These are phyloP conservation scores for Kappamyces sp. DNA, from an alignment of 192 early-diverging fungal species.

Conservation along the genomic window DNA sequence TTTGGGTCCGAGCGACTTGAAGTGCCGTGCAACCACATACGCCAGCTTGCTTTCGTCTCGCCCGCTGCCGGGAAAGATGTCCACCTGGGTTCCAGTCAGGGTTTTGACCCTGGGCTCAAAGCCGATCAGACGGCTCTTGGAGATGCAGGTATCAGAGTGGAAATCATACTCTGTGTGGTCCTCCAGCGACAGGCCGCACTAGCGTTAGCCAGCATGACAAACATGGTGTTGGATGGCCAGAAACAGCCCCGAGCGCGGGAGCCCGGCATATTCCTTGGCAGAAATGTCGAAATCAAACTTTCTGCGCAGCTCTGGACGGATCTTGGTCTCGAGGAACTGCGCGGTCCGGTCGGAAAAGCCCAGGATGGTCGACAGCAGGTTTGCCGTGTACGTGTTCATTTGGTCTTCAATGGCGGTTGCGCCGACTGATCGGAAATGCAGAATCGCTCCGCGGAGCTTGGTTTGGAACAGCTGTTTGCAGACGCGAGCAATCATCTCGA, in stretches of 20 bases:
- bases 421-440: slow-evolving; percentile 44
- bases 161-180: slow-evolving; percentile 44
- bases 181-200: slow-evolving; percentile 47
- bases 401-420: slow-evolving; percentile 50
- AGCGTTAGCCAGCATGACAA: background rate
- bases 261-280: slow-evolving; percentile 20
- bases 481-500: slow-evolving; percentile 47
- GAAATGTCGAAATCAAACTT: slow-evolving; percentile 41
- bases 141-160: slow-evolving; percentile 17
- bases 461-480: slow-evolving; percentile 37
- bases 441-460: slow-evolving; percentile 33
- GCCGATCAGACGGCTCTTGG: slow-evolving; percentile 22
- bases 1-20: slow-evolving; percentile 38
- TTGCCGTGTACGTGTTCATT: slow-evolving; percentile 31
- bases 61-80: background rate
- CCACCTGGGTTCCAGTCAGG: background rate
- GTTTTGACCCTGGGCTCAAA: slow-evolving; percentile 34
- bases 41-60: slow-evolving; percentile 39
- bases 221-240: slow-evolving; percentile 51
- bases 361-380: slow-evolving; percentile 33
- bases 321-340: slow-evolving; percentile 42
- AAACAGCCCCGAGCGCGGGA: slow-evolving; percentile 43
- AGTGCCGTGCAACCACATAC: slow-evolving; percentile 45
- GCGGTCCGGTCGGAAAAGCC: slow-evolving; percentile 26
- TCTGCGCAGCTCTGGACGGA: slow-evolving; percentile 27